These are phyloP conservation scores for Stentor roeselii DNA, from an alignment of 73 alveolate genomes.

Conservation along the genomic window DNA sequence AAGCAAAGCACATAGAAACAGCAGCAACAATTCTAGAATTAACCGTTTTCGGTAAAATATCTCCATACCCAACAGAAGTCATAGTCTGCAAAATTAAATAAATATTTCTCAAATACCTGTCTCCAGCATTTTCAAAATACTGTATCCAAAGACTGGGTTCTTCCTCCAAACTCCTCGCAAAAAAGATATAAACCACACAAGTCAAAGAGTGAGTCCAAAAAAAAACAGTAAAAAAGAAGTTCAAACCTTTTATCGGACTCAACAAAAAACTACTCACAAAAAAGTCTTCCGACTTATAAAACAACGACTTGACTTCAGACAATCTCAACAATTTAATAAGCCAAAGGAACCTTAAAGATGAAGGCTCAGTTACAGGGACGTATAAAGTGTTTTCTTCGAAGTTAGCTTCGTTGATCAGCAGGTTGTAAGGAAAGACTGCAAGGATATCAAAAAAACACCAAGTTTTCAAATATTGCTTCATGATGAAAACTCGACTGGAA, in stretches of 20 bases:
- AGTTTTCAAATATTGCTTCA: neutral
- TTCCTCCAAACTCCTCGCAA: neutral
- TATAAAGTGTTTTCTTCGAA: neutral
- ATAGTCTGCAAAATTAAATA: slow-evolving; percentile 83
- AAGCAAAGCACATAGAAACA: slow-evolving; percentile 67
- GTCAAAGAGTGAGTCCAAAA: neutral
- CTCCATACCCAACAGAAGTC: slow-evolving; percentile 94
- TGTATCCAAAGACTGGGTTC: neutral
- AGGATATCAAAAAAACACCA: neutral
- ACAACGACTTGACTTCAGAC: neutral
- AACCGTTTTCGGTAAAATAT: slow-evolving; percentile 66
- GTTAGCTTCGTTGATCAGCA: neutral
- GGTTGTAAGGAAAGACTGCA: neutral
- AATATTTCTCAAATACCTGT: slow-evolving; percentile 49
- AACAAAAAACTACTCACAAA: neutral
- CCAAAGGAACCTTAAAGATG: neutral
- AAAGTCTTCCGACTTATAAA: slow-evolving; percentile 6
- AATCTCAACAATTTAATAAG: neutral
- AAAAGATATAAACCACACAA: neutral
- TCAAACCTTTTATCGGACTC: neutral
- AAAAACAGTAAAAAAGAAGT: neutral
- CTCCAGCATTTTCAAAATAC: neutral
- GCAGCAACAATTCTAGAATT: slow-evolving; percentile 50
- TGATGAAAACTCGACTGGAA: neutral
- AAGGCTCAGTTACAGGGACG: no score